Percentiles rank a stretch among this genome's conserved stretches.
Conservation (phyloP, 2,329 filamentous ascomycete genomes). For the Botrytis fabae region DNA sequence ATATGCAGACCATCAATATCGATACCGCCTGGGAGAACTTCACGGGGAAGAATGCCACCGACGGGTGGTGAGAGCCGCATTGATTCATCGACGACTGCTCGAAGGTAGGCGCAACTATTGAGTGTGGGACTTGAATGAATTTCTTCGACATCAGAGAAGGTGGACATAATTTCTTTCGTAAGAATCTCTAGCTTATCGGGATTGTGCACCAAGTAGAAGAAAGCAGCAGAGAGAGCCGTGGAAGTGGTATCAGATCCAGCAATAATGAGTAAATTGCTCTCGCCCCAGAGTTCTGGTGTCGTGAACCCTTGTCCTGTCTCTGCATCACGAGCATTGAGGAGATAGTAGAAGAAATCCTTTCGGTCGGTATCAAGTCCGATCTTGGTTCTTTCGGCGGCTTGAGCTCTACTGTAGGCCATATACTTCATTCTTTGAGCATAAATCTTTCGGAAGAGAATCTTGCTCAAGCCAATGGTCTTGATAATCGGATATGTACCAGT, state of each 20-base stretch:
- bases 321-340: constrained; percentile 69
- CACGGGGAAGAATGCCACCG: constrained; percentile 32
- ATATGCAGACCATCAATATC: constrained; percentile 38
- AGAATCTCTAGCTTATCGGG: constrained; percentile 39
- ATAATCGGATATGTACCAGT: constrained; percentile 68
- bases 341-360: constrained; percentile 74
- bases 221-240: constrained; percentile 42
- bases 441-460: constrained; percentile 65
- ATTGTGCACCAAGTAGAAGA: constrained; percentile 45
- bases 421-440: constrained; percentile 67
- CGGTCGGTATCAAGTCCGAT: constrained; percentile 58
- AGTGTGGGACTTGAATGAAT: constrained; percentile 39
- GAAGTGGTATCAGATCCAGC: constrained; percentile 46
- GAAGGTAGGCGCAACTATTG: constrained; percentile 44
- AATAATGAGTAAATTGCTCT: constrained; percentile 33
- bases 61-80: constrained; percentile 38
- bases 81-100: constrained; percentile 45
- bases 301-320: constrained; percentile 56
- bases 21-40: constrained; percentile 32
- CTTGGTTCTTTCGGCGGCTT: constrained; percentile 66
- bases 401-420: constrained; percentile 68
- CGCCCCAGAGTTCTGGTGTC: constrained; percentile 41
- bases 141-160: constrained; percentile 39
- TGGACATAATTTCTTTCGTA: constrained; percentile 32
- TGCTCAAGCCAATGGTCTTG: constrained; percentile 65